These are phyloP conservation scores for Anisogramma anomala DNA, from an alignment of 2,329 filamentous ascomycete genomes.

Conservation along the genomic window DNA sequence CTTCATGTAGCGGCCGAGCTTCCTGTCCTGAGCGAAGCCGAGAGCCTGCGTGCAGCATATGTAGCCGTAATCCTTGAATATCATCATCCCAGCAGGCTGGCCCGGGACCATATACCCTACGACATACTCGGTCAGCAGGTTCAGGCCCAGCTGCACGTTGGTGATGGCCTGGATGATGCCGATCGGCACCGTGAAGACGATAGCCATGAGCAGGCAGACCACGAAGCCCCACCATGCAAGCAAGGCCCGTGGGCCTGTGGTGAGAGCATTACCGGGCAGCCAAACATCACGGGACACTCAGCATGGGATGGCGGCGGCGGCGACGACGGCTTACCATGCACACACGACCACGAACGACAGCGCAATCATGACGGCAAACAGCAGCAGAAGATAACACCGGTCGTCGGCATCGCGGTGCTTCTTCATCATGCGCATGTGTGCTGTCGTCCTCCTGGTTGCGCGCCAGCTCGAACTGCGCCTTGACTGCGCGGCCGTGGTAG, in stretches of 20 bases:
- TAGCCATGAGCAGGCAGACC: constrained; percentile 44
- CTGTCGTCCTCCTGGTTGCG: constrained; percentile 46
- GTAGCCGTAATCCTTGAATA: constrained; percentile 66
- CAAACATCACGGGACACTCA: too few species aligned
- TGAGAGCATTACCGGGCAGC: neutral
- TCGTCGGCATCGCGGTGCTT: constrained; percentile 48
- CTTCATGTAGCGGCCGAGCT: constrained; percentile 59
- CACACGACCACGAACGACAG: constrained; percentile 43
- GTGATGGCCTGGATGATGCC: constrained; percentile 51
- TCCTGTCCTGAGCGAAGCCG: constrained; percentile 54
- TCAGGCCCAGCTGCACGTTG: constrained; percentile 53
- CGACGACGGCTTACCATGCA: constrained; percentile 28
- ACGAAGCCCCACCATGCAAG: constrained; percentile 48
- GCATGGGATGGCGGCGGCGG: neutral
- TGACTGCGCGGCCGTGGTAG: constrained; percentile 45
- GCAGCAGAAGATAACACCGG: constrained; percentile 44
- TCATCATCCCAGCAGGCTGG: constrained; percentile 61
- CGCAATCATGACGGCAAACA: constrained; percentile 42
- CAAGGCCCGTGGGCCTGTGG: constrained; percentile 38
- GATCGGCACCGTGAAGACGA: constrained; percentile 49
- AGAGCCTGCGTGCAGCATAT: constrained; percentile 56
- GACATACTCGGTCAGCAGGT: constrained; percentile 62
- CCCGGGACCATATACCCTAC: constrained; percentile 64
- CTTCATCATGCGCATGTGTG: constrained; percentile 50
- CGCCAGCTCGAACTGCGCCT: constrained; percentile 41